Conservation (phyloP, 225 moss, liverwort and hornwort species). For the Straminergon stramineum region DNA sequence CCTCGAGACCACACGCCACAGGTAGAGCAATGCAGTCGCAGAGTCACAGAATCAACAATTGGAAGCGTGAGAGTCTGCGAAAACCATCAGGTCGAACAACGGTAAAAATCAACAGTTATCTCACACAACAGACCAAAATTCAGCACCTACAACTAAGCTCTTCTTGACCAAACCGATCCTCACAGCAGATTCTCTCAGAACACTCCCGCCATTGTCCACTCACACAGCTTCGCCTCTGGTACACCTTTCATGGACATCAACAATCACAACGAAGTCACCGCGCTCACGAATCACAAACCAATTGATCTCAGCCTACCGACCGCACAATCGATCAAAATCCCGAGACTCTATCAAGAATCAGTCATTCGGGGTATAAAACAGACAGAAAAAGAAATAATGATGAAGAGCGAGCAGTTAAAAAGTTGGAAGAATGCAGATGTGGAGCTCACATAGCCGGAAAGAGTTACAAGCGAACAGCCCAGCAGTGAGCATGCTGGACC, state of each 20-base stretch:
- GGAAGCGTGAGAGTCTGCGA: background rate
- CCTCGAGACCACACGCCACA: background rate
- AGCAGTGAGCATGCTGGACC: background rate
- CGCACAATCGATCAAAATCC: background rate
- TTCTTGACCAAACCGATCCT: background rate
- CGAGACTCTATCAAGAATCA: background rate
- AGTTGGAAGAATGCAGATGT: background rate
- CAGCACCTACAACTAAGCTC: background rate
- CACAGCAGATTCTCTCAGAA: background rate
- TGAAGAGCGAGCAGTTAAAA: background rate
- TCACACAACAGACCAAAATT: background rate
- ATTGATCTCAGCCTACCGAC: background rate
- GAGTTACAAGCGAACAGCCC: background rate
- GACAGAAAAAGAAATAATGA: too few relatives aligned
- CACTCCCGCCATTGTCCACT: background rate
- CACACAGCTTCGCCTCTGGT: background rate
- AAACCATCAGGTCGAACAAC: background rate
- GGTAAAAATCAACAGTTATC: background rate
- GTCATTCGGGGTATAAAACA: background rate
- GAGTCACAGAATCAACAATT: background rate
- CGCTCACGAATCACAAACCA: background rate
- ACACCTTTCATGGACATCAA: background rate
- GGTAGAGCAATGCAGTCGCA: background rate
- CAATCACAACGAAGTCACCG: too few relatives aligned
- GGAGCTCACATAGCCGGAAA: background rate